Evolutionary conservation across 768 basidiomycete species (phyloP).

Genomic region (Mrakia blollopis): DNA sequence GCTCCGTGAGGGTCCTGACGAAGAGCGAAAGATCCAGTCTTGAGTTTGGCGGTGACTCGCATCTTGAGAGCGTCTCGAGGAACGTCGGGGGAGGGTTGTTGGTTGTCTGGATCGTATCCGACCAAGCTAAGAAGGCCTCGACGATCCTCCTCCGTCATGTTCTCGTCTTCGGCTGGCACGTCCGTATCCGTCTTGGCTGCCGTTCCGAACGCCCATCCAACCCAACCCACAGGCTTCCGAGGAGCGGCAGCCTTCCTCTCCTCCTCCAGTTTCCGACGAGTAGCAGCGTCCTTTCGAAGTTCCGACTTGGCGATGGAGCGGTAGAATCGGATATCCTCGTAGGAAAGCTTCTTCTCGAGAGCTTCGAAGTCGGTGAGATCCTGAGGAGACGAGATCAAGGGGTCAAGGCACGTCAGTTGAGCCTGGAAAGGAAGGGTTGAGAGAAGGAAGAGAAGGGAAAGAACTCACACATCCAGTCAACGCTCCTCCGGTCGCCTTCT

Average conservation of each 20-base stretch:
- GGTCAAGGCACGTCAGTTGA: neutral
- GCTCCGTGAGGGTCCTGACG: constrained; percentile 63
- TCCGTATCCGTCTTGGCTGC: constrained; percentile 50
- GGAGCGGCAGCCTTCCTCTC: constrained; percentile 61
- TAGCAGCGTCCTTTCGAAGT: constrained; percentile 74
- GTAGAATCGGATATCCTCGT: constrained; percentile 95
- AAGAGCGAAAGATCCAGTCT: constrained; percentile 81
- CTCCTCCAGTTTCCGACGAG: constrained; percentile 62
- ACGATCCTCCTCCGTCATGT: constrained; percentile 83
- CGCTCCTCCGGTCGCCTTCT: constrained; percentile 53
- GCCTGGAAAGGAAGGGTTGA: neutral
- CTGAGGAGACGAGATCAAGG: constrained; percentile 27
- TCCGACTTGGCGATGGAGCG: constrained; percentile 87
- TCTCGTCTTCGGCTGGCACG: constrained; percentile 46
- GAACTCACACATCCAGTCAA: constrained; percentile 54
- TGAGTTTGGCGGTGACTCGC: constrained; percentile 67
- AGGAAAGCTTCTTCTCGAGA: constrained; percentile 76
- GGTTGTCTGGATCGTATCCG: constrained; percentile 54
- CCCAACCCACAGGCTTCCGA: constrained; percentile 47
- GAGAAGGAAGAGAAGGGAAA: constrained; percentile 6
- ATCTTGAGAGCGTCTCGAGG: constrained; percentile 76
- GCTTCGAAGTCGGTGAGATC: constrained; percentile 50
- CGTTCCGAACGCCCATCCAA: constrained; percentile 72
- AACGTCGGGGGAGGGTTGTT: constrained; percentile 63
- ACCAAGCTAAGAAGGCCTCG: constrained; percentile 30